Percentiles rank a stretch among this genome's conserved stretches.
Evolutionary conservation across 371 early-diverging fungal species (phyloP).

Genomic region (Lichtheimia corymbifera): DNA sequence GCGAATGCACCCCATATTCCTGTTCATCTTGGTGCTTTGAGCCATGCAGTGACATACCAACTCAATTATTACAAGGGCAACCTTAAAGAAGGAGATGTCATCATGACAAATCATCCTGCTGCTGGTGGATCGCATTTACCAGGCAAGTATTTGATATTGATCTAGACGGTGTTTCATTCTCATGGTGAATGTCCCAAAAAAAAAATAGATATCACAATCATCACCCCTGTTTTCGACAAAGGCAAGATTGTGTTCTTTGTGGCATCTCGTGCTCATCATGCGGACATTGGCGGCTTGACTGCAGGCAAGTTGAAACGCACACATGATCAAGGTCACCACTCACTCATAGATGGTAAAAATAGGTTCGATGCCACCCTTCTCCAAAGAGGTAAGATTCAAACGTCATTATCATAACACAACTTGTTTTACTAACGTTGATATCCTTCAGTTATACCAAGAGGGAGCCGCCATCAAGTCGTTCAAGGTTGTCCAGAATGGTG

Average conservation of each 20-base stretch:
- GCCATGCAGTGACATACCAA: conserved; percentile 92
- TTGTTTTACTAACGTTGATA: not conserved
- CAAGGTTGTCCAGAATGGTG: conserved; percentile 80
- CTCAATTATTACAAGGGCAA: conserved; percentile 68
- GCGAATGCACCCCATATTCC: conserved; percentile 95
- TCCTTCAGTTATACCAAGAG: conserved; percentile 76
- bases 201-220: conserved; percentile 83
- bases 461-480: conserved; percentile 92
- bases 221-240: conserved; percentile 93
- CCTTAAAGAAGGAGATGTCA: conserved; percentile 86
- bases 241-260: conserved; percentile 90
- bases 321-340: conserved; percentile 2
- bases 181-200: not conserved
- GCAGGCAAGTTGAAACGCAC: conserved; percentile 50
- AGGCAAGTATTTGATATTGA: conserved; percentile 21
- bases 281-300: conserved; percentile 92
- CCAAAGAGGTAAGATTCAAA: conserved; percentile 59
- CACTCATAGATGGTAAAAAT: conserved; percentile 15
- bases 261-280: conserved; percentile 95
- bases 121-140: conserved; percentile 96
- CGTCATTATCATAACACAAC: not conserved
- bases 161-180: not conserved
- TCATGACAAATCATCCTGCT: conserved; percentile 94
- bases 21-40: conserved; percentile 92
- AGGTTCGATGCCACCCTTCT: conserved; percentile 80